Conservation (phyloP, 768 basidiomycete species). For the Lactifluus hygrophoroides region DNA sequence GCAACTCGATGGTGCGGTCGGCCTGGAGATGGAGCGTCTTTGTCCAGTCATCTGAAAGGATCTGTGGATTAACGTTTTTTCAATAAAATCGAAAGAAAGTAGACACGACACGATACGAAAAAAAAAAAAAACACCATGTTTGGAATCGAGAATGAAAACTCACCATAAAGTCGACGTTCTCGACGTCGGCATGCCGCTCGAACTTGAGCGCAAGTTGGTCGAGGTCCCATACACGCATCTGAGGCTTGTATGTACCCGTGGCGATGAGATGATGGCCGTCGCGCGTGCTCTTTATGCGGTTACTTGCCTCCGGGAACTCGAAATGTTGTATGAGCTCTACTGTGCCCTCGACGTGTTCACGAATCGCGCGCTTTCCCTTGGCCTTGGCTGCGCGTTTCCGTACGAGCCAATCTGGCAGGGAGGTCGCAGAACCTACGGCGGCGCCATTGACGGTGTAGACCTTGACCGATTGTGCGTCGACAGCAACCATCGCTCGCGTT, state of each 20-base stretch:
- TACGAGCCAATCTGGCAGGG: constrained; percentile 92
- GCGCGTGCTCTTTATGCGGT: constrained; percentile 79
- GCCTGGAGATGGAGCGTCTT: constrained; percentile 95
- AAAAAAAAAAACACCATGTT: no score
- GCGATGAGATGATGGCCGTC: constrained; percentile 92
- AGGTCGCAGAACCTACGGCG: constrained; percentile 75
- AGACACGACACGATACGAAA: not conserved
- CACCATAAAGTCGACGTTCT: constrained; percentile 97
- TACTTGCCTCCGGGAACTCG: constrained; percentile 95
- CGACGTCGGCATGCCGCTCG: constrained; percentile 90
- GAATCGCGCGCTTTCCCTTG: constrained; percentile 51
- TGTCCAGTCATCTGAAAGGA: constrained; percentile 97
- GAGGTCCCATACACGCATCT: constrained; percentile 93
- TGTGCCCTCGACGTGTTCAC: constrained; percentile 74
- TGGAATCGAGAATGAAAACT: no score
- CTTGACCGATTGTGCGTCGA: constrained; percentile 45
- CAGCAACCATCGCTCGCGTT: no score
- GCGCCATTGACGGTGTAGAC: constrained; percentile 97
- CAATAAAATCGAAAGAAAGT: not conserved
- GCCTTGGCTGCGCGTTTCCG: constrained; percentile 56
- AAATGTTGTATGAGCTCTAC: constrained; percentile 93
- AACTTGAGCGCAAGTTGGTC: constrained; percentile 90
- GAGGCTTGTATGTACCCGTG: constrained; percentile 96
- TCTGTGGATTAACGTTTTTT: constrained; percentile 36
- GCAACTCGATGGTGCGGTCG: constrained; percentile 89